These are phyloP conservation scores for Penicilliopsis zonata DNA, from an alignment of 495 filamentous ascomycete genomes.

Conservation along the genomic window DNA sequence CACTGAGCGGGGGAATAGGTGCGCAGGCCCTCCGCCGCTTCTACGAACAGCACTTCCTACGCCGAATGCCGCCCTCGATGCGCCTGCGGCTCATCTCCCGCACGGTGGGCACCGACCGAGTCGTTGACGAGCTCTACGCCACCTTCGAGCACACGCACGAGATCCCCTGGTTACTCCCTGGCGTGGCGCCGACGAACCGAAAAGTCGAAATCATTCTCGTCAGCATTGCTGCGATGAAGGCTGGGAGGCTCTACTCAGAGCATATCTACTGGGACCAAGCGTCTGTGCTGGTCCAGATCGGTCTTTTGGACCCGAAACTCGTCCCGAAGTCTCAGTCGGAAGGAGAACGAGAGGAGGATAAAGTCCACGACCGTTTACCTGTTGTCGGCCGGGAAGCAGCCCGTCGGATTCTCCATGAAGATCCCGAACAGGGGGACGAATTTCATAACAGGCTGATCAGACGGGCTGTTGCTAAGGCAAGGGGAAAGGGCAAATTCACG, in stretches of 20 bases:
- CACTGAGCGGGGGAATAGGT: slow-evolving; percentile 65
- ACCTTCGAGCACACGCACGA: slow-evolving; percentile 59
- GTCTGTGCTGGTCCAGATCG: slow-evolving; percentile 63
- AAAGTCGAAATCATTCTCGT: slow-evolving; percentile 61
- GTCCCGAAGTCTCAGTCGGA: no score
- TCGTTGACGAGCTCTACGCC: slow-evolving; percentile 47
- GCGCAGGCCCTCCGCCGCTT: slow-evolving; percentile 52
- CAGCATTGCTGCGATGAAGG: slow-evolving; percentile 62
- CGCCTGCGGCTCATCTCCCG: slow-evolving; percentile 58
- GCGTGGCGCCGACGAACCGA: slow-evolving; percentile 57
- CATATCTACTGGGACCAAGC: slow-evolving; percentile 87
- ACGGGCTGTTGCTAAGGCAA: slow-evolving; percentile 13
- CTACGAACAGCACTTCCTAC: slow-evolving; percentile 65
- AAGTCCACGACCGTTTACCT: slow-evolving; percentile 51
- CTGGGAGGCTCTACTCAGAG: slow-evolving; percentile 65
- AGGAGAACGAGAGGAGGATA: slow-evolving; percentile 23
- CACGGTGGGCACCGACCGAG: slow-evolving; percentile 48
- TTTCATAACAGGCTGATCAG: slow-evolving; percentile 32
- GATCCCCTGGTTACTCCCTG: slow-evolving; percentile 75
- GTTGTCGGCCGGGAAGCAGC: slow-evolving; percentile 58
- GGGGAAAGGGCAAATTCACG: slow-evolving; percentile 4
- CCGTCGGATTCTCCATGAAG: slow-evolving; percentile 51
- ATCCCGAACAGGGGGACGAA: slow-evolving; percentile 27
- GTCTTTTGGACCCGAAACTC: slow-evolving; percentile 55
- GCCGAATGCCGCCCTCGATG: slow-evolving; percentile 54